Conservation (phyloP, 2,329 filamentous ascomycete species). For the Pseudogymnoascus sp. region DNA sequence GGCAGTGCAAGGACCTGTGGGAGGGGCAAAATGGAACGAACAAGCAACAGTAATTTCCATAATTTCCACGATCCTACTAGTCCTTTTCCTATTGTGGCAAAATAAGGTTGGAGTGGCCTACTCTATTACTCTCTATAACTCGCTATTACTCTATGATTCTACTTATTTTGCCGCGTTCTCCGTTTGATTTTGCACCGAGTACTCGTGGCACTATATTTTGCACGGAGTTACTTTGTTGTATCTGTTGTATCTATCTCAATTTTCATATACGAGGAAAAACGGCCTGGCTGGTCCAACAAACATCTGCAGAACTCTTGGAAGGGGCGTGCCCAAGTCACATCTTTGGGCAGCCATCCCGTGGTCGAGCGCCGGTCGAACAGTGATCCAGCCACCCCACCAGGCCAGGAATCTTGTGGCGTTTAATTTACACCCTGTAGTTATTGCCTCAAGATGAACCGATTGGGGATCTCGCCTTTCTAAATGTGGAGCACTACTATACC, state of each 20-base stretch:
- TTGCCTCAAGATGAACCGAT: conserved; percentile 3
- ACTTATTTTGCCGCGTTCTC: background rate
- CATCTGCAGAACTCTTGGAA: background rate
- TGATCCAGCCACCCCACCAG: background rate
- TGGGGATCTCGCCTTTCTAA: background rate
- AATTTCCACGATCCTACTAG: conserved; percentile 1
- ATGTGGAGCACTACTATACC: conserved; percentile 1
- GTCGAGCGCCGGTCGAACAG: background rate
- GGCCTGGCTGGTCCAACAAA: background rate
- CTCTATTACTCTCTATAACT: background rate
- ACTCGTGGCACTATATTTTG: background rate
- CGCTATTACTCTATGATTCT: background rate
- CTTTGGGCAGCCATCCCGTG: conserved; percentile 5
- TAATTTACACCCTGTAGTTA: conserved; percentile 6
- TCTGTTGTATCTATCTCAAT: background rate
- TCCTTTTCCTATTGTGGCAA: background rate
- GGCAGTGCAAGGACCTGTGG: conserved; percentile 2
- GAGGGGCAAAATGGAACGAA: background rate
- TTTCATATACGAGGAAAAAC: background rate
- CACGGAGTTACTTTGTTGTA: too few relatives aligned
- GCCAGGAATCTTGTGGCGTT: background rate
- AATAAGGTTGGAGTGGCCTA: background rate
- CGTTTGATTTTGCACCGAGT: background rate
- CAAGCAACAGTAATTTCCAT: background rate
- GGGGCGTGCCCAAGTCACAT: conserved; percentile 7